Base-by-base conservation (phyloP, 2,329 filamentous ascomycete genomes). In the Colletotrichum tropicale region DNA sequence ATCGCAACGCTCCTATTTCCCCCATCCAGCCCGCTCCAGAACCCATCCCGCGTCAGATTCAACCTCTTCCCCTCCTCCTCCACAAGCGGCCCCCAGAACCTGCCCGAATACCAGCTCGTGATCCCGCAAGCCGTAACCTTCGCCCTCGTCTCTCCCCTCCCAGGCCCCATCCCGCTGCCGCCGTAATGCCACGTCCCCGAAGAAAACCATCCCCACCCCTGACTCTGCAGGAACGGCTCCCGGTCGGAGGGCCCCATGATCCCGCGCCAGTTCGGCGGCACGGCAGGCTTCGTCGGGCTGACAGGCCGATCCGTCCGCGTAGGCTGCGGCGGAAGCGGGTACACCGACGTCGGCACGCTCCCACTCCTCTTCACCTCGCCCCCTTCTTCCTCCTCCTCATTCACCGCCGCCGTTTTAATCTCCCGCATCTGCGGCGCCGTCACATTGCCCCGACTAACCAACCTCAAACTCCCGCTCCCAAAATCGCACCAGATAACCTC, bases 401-500 rank as follows among this genome's bases (percentile, higher is more conserved):
- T 2, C 3, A 7, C 24, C 15, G 9, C 4, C 16, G 12, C n/a
- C 5, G 24, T 8, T 8, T 77, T 61, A 26, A 68, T 55, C n/a
- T 78, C 61, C 4, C 74, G 79, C 34, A 85, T 78, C 43, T 86
- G 80, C 28, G 88, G 88, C 18, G 84, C 86, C 26, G 87, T 88
- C 4, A 88, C 84, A 76, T 89, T 88, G 18, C 88, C 75, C 72
- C 58, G 83, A 86, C 58, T 62, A 26, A 89, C 80, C 64, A 89
- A 77, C 67, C 84, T 80, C 68, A 88, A 77, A 21, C 84, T 87
- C 12, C 84, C 84, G 70, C 86, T 87, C 28, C 82, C 80, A 68
- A 89, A 89, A 73, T 89, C 83, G 77, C 88, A 89, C 87, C 87
- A 88, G n/a, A 89, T 88, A 78, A 89, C 80, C 80, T 89, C 87